Percentiles rank a stretch among this genome's conserved stretches.
These are phyloP conservation scores for Aspergillus alliaceus DNA, from an alignment of 2,329 filamentous ascomycete genomes.

Conservation along the genomic window DNA sequence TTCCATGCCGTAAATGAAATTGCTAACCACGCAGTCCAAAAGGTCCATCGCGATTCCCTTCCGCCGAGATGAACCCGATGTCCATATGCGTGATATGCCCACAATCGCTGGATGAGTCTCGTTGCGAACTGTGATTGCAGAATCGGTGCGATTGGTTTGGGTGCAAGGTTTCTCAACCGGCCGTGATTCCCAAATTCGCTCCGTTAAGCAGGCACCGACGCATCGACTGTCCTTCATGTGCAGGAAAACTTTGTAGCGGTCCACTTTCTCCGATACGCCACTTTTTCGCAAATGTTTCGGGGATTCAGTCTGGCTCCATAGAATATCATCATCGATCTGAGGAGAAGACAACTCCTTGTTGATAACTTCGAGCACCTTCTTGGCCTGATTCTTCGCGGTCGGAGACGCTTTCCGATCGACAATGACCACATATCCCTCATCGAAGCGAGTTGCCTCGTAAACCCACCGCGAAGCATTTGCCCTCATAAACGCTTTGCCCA, in stretches of 20 bases:
- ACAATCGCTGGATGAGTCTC: constrained; percentile 52
- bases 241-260: constrained; percentile 61
- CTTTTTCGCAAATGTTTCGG: constrained; percentile 39
- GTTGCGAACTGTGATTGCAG: constrained; percentile 47
- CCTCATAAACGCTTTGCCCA: constrained; percentile 58
- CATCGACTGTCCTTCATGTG: constrained; percentile 63
- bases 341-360: constrained; percentile 63
- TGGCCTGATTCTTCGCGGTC: constrained; percentile 52
- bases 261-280: constrained; percentile 37
- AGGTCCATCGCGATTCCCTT: constrained; percentile 59
- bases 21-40: constrained; percentile 55
- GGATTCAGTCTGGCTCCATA: constrained; percentile 55
- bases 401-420: constrained; percentile 56
- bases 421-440: constrained; percentile 56
- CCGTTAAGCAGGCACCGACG: constrained; percentile 61
- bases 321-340: constrained; percentile 55
- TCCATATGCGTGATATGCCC: constrained; percentile 67
- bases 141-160: constrained; percentile 29
- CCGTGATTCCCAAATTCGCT: constrained; percentile 60
- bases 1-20: constrained; percentile 57
- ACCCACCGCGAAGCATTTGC: constrained; percentile 53
- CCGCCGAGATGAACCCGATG: constrained; percentile 55
- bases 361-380: constrained; percentile 61
- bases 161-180: constrained; percentile 42
- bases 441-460: constrained; percentile 51